Evolutionary conservation across 2,329 filamentous ascomycete species (phyloP), one percentile per base, ranked within the genome.

Genomic region (Botrytis pseudocinerea): DNA sequence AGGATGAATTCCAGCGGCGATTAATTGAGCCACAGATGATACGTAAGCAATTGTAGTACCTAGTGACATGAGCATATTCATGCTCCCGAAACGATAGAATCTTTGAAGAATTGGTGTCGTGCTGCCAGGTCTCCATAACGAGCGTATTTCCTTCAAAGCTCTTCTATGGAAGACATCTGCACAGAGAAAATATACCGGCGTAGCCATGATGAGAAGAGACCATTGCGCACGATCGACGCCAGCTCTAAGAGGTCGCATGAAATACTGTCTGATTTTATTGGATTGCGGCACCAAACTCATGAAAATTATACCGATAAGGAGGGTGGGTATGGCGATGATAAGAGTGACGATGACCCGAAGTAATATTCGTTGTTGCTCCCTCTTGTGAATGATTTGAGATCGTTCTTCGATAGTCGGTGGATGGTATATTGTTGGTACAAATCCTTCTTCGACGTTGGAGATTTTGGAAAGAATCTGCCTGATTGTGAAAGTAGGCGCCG

Each of bases 1-100:
- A n/a, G 75, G 72, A 42, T 83, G 79, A 4, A 85, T 85, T 7
- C 85, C 87, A 6, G 90, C 88, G 10, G 90, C 88, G 69, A 93
- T 91, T 80, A 98, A 87, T 76, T 97, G 90, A 25, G 90, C 91
- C 38, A 97, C 84, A 0, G 94, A 97, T 0, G 93, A 91, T 75
- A 97, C 85, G 81, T 97, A 97, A 1, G 95, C 95, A 74, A 98
- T 93, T 2, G 90, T 92, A 0, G 95, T 97, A 9, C 94, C 95
- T 2, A 97, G 86, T 12, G 92, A 96, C 82, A 98, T 95, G 74
- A 98, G 87, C 84, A 97, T 92, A 80, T 97, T 97, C 95, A 98
- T 98, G 84, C 94, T 97, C 14, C 95, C 95, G 79, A 98, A 98
- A n/a, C 92, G 90, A 81, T 94, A 94, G 79, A 98, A 95, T 22